phyloP scores from a whole-genome alignment of 2,329 filamentous ascomycete species.

The Fusarium continuum region DNA sequence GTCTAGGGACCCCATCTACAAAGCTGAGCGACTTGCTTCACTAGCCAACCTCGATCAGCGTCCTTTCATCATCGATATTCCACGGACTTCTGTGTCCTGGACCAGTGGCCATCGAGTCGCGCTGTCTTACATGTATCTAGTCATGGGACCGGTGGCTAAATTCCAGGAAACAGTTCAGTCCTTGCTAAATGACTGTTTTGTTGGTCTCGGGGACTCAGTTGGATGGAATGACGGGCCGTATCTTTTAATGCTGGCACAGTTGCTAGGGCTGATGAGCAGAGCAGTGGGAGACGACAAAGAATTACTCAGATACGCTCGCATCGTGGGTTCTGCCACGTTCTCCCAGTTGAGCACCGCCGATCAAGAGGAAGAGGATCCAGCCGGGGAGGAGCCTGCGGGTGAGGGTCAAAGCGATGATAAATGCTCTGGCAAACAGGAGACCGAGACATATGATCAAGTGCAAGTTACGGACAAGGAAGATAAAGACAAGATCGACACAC shows the following conservation, averaged over 20 bases:
- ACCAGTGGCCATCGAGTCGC: background rate
- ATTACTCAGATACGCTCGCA: background rate
- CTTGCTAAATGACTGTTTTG: background rate
- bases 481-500: too few species aligned
- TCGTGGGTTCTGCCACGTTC: background rate
- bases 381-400: background rate
- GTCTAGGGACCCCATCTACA: background rate
- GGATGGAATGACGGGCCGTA: background rate
- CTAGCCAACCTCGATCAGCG: background rate
- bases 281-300: background rate
- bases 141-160: slow-evolving; percentile 2
- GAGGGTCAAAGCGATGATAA: too few species aligned
- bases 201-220: background rate
- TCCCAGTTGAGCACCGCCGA: background rate
- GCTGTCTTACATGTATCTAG: slow-evolving; percentile 7
- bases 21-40: background rate
- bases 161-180: background rate
- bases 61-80: background rate
- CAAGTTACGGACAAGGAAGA: background rate
- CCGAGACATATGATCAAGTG: too few species aligned
- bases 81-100: background rate
- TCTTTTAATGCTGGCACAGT: background rate
- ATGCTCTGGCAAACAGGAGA: background rate
- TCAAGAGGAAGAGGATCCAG: background rate
- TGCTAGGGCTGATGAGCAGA: background rate